Evolutionary conservation across 768 basidiomycete genomes (phyloP).

Genomic region (Suillus subaureus): DNA sequence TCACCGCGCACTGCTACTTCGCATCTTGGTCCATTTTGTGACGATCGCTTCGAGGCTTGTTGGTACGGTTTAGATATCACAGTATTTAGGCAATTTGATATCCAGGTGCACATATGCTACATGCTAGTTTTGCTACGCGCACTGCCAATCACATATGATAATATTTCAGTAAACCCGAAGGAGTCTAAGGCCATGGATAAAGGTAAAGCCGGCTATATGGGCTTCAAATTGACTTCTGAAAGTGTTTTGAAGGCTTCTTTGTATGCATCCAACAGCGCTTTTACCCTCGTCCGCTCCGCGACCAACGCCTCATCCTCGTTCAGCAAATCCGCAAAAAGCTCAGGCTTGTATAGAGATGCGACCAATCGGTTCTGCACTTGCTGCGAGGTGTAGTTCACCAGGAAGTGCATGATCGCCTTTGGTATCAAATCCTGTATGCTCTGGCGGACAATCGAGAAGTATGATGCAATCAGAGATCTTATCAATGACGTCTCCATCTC

Average conservation of each 20-base stretch:
- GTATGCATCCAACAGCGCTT: slow-evolving; percentile 94
- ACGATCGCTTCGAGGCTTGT: slow-evolving; percentile 21
- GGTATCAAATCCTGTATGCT: slow-evolving; percentile 96
- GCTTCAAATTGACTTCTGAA: slow-evolving; percentile 79
- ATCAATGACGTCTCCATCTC: slow-evolving; percentile 98
- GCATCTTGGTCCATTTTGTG: slow-evolving; percentile 20
- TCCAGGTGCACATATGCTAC: neutral
- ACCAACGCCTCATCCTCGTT: slow-evolving; percentile 96
- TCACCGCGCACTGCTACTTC: neutral
- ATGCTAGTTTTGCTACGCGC: slow-evolving; percentile 1
- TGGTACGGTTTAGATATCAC: slow-evolving; percentile 26
- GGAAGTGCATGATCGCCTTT: slow-evolving; percentile 97
- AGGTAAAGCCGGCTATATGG: slow-evolving; percentile 36
- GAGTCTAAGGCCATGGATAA: neutral
- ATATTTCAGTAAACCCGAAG: neutral
- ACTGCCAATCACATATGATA: neutral
- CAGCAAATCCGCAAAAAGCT: slow-evolving; percentile 85
- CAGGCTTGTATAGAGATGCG: slow-evolving; percentile 92
- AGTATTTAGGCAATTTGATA: slow-evolving; percentile 15
- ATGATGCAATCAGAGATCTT: slow-evolving; percentile 91
- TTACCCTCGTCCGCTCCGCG: slow-evolving; percentile 90
- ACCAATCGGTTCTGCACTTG: slow-evolving; percentile 97
- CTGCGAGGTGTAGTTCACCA: slow-evolving; percentile 96
- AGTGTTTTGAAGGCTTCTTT: slow-evolving; percentile 90
- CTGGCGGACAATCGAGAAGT: slow-evolving; percentile 95